A percentile compares a stretch with the other conserved stretches of the same genome.
phyloP scores from a whole-genome alignment of 148 eudicot genomes.

The Mesembryanthemum crystallinum region DNA sequence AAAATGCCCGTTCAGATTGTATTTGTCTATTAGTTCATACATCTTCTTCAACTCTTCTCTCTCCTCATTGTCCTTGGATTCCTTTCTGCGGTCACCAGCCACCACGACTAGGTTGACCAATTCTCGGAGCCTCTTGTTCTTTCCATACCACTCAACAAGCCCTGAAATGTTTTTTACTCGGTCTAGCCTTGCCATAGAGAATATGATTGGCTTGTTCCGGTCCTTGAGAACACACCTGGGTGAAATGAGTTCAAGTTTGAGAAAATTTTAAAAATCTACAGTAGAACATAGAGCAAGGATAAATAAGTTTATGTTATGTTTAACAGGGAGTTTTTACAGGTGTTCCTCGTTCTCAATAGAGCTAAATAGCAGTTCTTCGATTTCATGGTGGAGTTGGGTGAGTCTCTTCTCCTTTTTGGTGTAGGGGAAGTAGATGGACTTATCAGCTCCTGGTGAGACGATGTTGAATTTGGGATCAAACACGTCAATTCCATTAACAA shows the following conservation, averaged over 20 bases:
- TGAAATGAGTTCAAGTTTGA: background rate
- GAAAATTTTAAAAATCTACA: background rate
- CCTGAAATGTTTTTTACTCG: constrained; percentile 32
- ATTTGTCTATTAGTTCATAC: constrained; percentile 26
- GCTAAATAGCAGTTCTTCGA: constrained; percentile 35
- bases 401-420: constrained; percentile 28
- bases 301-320: background rate
- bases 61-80: constrained; percentile 34
- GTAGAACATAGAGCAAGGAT: no score
- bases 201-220: constrained; percentile 34
- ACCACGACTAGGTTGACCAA: constrained; percentile 36
- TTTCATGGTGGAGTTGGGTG: constrained; percentile 21
- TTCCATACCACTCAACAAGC: constrained; percentile 33
- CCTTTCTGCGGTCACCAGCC: constrained; percentile 31
- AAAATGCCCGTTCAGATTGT: constrained; percentile 26
- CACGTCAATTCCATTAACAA: constrained; percentile 36
- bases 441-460: constrained; percentile 39
- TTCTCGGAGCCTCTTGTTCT: constrained; percentile 25
- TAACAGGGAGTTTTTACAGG: constrained; percentile 11
- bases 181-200: constrained; percentile 41
- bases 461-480: constrained; percentile 40
- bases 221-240: constrained; percentile 32
- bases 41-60: constrained; percentile 33
- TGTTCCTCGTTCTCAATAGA: constrained; percentile 32
- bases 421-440: constrained; percentile 33